A percentile compares a stretch with the other conserved stretches of the same genome.
These are phyloP conservation scores for Cotoneaster glaucophyllus DNA, from an alignment of 306 rosid species.

Conservation along the genomic window DNA sequence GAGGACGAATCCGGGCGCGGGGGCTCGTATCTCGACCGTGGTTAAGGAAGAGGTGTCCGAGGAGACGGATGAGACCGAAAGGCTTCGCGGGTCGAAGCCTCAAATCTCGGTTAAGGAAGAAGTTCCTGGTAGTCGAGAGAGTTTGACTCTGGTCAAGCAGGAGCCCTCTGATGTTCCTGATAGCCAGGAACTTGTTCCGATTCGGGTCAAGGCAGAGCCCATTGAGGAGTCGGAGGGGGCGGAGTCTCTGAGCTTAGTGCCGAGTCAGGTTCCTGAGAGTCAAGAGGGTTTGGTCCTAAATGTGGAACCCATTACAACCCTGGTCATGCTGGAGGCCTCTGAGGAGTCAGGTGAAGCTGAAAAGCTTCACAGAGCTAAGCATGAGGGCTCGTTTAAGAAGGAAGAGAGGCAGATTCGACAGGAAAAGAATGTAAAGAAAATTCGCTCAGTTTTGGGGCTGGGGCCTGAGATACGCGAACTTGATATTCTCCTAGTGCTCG, in stretches of 20 bases:
- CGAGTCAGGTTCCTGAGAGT: not conserved
- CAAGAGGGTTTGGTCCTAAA: not conserved
- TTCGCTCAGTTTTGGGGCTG: conserved; percentile 4
- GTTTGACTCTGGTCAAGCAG: not conserved
- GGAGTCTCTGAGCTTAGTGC: not conserved
- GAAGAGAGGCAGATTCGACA: not conserved
- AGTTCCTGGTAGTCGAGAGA: not conserved
- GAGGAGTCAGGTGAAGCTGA: not conserved
- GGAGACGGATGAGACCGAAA: not conserved
- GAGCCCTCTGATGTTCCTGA: not conserved
- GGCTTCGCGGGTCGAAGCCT: not conserved
- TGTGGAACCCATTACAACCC: not conserved
- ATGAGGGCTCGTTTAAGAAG: not conserved
- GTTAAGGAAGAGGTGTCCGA: not conserved
- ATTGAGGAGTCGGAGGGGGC: not conserved
- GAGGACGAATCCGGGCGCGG: conserved; percentile 41
- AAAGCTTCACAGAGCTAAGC: not conserved
- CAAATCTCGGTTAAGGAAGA: not conserved
- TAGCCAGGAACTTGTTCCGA: not conserved
- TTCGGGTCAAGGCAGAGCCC: not conserved
- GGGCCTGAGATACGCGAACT: conserved; percentile 6
- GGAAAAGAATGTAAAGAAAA: conserved; percentile 14
- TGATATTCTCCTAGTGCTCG: not conserved
- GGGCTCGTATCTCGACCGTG: conserved; percentile 40
- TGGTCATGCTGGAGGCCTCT: not conserved